phyloP scores from a whole-genome alignment of 2,329 filamentous ascomycete species.

The Verticillium zaregamsianum region DNA sequence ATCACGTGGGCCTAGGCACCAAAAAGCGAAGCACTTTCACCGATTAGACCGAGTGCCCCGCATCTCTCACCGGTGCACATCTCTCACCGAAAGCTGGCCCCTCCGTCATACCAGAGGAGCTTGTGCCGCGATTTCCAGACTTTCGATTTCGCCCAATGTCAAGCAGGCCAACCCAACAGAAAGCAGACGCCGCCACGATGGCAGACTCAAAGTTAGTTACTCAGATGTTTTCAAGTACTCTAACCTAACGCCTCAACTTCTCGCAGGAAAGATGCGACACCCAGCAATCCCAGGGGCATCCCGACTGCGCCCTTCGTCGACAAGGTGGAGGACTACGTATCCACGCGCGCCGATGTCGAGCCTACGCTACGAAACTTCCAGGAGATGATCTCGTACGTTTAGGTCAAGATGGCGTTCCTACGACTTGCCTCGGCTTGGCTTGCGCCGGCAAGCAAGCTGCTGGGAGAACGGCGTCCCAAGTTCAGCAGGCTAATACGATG shows the following conservation, averaged over 20 bases:
- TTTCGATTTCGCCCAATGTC: too few relatives aligned
- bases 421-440: neutral
- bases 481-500: neutral
- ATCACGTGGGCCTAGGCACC: too few relatives aligned
- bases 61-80: too few relatives aligned
- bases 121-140: too few relatives aligned
- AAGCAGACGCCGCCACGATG: neutral
- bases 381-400: conserved; percentile 83
- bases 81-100: too few relatives aligned
- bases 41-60: too few relatives aligned
- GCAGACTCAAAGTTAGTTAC: neutral
- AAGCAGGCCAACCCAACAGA: too few relatives aligned
- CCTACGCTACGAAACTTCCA: conserved; percentile 78
- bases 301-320: conserved; percentile 82
- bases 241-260: neutral
- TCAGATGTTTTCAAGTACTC: neutral
- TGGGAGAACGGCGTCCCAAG: neutral
- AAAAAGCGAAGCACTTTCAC: too few relatives aligned
- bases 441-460: neutral
- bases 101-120: too few relatives aligned
- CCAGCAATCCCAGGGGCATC: conserved; percentile 78
- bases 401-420: neutral
- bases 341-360: conserved; percentile 74
- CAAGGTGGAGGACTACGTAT: conserved; percentile 83
- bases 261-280: conserved; percentile 42